A percentile compares a stretch with the other conserved stretches of the same genome.
Conservation (phyloP, 176 grass and related monocot species). For the Chloris gayana region DNA sequence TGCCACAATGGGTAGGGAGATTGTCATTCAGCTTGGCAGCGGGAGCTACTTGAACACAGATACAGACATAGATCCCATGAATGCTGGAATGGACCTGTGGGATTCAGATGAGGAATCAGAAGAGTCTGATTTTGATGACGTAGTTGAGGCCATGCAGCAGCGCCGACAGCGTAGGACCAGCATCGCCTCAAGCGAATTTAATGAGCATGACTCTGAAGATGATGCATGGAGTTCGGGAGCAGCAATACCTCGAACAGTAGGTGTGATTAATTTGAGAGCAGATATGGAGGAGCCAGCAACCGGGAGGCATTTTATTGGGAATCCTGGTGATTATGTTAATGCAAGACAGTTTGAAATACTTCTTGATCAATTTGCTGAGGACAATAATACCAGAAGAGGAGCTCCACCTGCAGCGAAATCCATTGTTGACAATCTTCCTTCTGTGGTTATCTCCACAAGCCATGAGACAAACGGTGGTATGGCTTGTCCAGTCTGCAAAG, state of each 20-base stretch:
- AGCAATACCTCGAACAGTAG: constrained; percentile 23
- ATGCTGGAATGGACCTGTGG: constrained; percentile 67
- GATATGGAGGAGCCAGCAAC: constrained; percentile 42
- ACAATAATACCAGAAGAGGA: constrained; percentile 66
- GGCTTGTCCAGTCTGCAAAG: constrained; percentile 90
- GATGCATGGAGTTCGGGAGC: constrained; percentile 43
- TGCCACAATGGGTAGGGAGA: constrained; percentile 49
- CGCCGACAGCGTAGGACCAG: constrained; percentile 39
- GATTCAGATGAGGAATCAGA: constrained; percentile 69
- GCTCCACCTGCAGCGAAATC: constrained; percentile 70
- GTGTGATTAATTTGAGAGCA: constrained; percentile 28
- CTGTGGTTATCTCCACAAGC: constrained; percentile 59
- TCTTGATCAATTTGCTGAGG: constrained; percentile 78
- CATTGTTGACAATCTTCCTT: constrained; percentile 54
- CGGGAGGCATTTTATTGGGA: constrained; percentile 48
- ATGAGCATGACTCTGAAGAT: constrained; percentile 42
- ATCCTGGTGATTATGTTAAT: constrained; percentile 80
- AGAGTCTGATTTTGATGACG: constrained; percentile 66
- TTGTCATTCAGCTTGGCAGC: constrained; percentile 58
- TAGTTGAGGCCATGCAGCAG: constrained; percentile 19
- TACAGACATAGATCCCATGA: constrained; percentile 90
- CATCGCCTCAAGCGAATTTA: constrained; percentile 26
- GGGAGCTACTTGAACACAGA: constrained; percentile 63
- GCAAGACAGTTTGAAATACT: constrained; percentile 69
- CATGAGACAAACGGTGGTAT: constrained; percentile 55